Evolutionary conservation across 768 basidiomycete genomes (phyloP), one percentile per base, ranked within the genome.

Genomic region (Termitomyces sp.): DNA sequence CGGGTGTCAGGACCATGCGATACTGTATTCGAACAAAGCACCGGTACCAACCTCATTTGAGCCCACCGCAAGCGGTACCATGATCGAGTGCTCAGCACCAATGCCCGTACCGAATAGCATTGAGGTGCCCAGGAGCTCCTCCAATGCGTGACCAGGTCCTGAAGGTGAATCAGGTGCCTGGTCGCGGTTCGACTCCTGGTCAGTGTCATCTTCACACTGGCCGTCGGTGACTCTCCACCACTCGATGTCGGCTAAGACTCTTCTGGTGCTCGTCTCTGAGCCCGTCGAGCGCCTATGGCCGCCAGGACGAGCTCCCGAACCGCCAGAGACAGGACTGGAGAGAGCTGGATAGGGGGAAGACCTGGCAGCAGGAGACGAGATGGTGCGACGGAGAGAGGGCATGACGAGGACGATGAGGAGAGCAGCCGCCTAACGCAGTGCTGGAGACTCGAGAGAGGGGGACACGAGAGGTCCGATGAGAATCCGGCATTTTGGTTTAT

Each of bases 141-240:
- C 61, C 37, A 59, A 54, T 58, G 61, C 63, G 4, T 58, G 58
- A 58, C 54, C 48, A 31, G 9, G 57, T 27, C 57, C 52, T 44
- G 50, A 66, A 60, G 61, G 68, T 64, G 71, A 70, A 58, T 69
- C 71, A 36, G 53, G 47, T 14, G 47, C 53, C 65, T 69, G 69
- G 67, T 75, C 76, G 63, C 68, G 71, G 61, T 72, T 75, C 64
- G 67, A 63, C 65, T 75, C 76, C 67, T 71, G 72, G 65, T 79
- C 78, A 63, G 68, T 70, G 65, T 71, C 73, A 50, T 65, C 61
- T 62, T 78, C 76, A 71, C 76, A 79, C 73, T 92, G 89, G 61
- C 87, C 85, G 59, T 85, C 88, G 61, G 80, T 74, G 63, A 92
- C 89, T 65, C 78, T 82, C 90, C 90, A 92, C 90, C 90, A 92